These are phyloP conservation scores for Lichtheimia ornata DNA, from an alignment of 371 early-diverging fungal genomes.

Conservation along the genomic window DNA sequence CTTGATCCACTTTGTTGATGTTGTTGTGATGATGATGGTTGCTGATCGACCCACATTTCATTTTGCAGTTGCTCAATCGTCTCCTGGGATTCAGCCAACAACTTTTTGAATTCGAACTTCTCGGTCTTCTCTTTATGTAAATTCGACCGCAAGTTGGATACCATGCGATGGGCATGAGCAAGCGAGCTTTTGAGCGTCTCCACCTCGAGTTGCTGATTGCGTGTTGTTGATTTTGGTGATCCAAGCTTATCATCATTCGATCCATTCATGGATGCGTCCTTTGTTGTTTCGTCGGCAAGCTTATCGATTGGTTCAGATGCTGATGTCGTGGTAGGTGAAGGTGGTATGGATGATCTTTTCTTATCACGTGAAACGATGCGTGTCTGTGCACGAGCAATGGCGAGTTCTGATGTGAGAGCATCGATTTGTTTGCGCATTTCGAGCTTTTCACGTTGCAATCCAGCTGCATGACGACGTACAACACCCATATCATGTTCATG, in stretches of 20 bases:
- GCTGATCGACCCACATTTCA: slow-evolving; percentile 24
- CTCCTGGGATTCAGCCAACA: slow-evolving; percentile 51
- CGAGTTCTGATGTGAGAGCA: slow-evolving; percentile 46
- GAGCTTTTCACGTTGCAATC: slow-evolving; percentile 56
- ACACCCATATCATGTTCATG: slow-evolving; percentile 56
- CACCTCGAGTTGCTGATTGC: slow-evolving; percentile 16
- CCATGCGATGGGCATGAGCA: slow-evolving; percentile 28
- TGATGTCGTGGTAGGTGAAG: slow-evolving; percentile 1
- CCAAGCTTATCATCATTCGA: background rate
- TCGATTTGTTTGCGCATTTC: slow-evolving; percentile 47
- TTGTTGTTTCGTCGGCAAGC: background rate
- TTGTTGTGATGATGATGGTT: slow-evolving; percentile 5
- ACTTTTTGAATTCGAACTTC: slow-evolving; percentile 42
- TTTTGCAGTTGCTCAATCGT: slow-evolving; percentile 42
- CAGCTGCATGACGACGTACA: slow-evolving; percentile 45
- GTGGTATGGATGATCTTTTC: background rate
- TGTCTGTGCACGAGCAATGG: slow-evolving; percentile 14
- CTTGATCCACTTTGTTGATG: no score
- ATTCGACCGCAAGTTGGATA: slow-evolving; percentile 24
- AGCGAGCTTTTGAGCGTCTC: slow-evolving; percentile 26
- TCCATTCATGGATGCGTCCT: background rate
- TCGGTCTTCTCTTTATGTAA: slow-evolving; percentile 36
- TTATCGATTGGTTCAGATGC: slow-evolving; percentile 15
- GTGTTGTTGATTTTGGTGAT: background rate
- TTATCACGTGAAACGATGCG: slow-evolving; percentile 22